Conservation (phyloP, 257 asterid species). For the Solanum sitiens region DNA sequence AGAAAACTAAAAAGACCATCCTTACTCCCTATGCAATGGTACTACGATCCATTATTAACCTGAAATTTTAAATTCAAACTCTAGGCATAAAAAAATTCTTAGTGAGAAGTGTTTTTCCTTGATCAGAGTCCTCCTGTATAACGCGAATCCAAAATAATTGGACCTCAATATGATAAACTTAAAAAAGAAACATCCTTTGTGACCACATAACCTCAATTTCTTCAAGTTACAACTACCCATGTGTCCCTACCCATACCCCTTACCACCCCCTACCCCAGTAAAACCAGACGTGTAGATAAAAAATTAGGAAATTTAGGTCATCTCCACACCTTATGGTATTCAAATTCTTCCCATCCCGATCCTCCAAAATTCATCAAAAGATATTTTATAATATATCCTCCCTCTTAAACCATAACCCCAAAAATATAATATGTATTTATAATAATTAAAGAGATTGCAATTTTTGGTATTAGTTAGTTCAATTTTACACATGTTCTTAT, state of each 20-base stretch:
- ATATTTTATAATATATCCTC: not conserved
- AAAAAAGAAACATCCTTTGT: not conserved
- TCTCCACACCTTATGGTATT: conserved; percentile 9
- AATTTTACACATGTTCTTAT: too few relatives aligned
- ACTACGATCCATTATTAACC: not conserved
- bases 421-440: not conserved
- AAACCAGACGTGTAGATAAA: conserved; percentile 33
- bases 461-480: not conserved
- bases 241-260: not conserved
- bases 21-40: not conserved
- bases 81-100: too few relatives aligned
- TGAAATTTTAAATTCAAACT: not conserved
- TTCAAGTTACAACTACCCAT: not conserved
- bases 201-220: not conserved
- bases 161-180: too few relatives aligned
- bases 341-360: not conserved
- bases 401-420: not conserved
- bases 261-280: not conserved
- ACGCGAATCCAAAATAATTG: too few relatives aligned
- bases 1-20: not conserved
- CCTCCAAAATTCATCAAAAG: not conserved
- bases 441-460: not conserved
- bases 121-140: fast-evolving
- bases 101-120: too few relatives aligned
- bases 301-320: conserved; percentile 54